These are phyloP conservation scores for Dunaliella primolecta DNA, from an alignment of 139 green algal species.

Conservation along the genomic window DNA sequence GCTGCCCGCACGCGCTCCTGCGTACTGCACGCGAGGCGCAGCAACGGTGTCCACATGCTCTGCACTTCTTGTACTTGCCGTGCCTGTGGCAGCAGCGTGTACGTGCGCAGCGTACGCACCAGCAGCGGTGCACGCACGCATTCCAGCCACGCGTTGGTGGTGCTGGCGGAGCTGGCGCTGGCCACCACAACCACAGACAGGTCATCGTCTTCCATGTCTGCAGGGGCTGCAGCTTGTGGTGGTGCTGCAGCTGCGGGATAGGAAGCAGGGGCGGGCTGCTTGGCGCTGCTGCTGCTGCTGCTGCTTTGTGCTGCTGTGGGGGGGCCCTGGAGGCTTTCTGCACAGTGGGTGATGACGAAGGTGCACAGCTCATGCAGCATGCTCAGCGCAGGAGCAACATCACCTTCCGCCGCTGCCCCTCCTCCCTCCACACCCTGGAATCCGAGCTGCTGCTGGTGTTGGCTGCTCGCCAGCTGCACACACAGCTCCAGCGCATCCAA, in stretches of 20 bases:
- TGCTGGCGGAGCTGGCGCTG: neutral
- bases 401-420: neutral
- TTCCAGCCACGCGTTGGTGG: neutral
- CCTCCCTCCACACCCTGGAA: too few relatives aligned
- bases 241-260: neutral
- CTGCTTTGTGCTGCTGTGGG: neutral
- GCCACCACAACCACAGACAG: neutral
- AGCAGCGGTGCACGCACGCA: conserved; percentile 3
- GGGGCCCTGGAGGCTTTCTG: neutral
- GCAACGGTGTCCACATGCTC: conserved; percentile 1
- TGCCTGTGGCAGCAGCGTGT: neutral
- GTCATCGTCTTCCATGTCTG: neutral
- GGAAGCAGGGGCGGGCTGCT: neutral
- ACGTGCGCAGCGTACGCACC: neutral
- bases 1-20: conserved; percentile 13
- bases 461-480: neutral
- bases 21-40: conserved; percentile 15
- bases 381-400: neutral
- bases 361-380: conserved; percentile 7
- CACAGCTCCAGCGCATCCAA: neutral
- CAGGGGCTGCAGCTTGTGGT: neutral
- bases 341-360: conserved; percentile 1
- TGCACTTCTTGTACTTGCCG: neutral
- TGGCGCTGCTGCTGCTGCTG: neutral
- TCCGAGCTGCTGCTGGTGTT: too few relatives aligned